Evolutionary conservation across 257 asterid genomes (phyloP).

Genomic region (Penstemon newberryi): DNA sequence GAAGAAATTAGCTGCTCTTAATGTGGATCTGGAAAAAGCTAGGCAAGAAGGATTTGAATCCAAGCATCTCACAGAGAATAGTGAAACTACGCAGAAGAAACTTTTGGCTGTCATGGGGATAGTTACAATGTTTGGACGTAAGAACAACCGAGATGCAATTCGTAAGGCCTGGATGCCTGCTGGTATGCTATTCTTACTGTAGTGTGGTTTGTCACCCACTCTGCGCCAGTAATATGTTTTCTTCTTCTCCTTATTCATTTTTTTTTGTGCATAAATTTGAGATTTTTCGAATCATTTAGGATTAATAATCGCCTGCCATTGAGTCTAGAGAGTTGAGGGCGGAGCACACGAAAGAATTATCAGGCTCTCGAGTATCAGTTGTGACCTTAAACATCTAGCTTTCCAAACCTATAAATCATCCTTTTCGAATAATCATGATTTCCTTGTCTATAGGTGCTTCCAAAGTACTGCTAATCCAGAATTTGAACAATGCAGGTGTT

Average conservation of each 20-base stretch:
- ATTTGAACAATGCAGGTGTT: slow-evolving; percentile 45
- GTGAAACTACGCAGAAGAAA: slow-evolving; percentile 53
- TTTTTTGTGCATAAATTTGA: not conserved
- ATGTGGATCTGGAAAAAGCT: slow-evolving; percentile 68
- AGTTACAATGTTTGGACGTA: slow-evolving; percentile 71
- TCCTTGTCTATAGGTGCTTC: slow-evolving; percentile 9
- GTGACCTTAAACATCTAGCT: not conserved
- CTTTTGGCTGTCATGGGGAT: slow-evolving; percentile 78
- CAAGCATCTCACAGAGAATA: slow-evolving; percentile 44
- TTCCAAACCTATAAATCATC: slow-evolving; percentile 3
- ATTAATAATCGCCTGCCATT: slow-evolving; percentile 1
- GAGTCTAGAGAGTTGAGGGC: not conserved
- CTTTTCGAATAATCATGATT: slow-evolving; percentile 8
- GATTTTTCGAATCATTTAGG: slow-evolving; percentile 1
- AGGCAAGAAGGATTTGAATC: slow-evolving; percentile 72
- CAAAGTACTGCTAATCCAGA: slow-evolving; percentile 27
- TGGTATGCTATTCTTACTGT: slow-evolving; percentile 43
- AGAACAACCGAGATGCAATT: slow-evolving; percentile 80
- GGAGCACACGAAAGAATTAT: not conserved
- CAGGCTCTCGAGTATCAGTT: not conserved
- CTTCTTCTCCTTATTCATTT: slow-evolving; percentile 8
- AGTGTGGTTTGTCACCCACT: not conserved
- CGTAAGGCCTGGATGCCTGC: slow-evolving; percentile 92
- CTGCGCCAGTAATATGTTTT: not conserved
- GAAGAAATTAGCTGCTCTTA: slow-evolving; percentile 64